Evolutionary conservation across 352 stramenopile species (phyloP).

Genomic region (Pythium monospermum): DNA sequence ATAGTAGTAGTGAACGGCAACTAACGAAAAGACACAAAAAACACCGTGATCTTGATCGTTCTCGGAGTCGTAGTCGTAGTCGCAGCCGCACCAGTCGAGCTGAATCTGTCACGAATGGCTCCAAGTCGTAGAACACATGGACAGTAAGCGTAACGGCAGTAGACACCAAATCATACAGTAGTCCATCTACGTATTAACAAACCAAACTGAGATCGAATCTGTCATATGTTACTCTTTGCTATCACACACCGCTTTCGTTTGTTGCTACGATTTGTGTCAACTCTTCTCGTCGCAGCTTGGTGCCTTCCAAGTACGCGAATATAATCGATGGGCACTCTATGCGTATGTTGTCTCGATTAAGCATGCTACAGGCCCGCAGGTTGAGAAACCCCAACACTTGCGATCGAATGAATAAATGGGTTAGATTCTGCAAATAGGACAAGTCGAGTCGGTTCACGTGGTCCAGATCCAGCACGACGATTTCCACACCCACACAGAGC

Average conservation of each 20-base stretch:
- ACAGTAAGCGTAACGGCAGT: too few species aligned
- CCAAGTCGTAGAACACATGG: too few species aligned
- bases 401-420: conserved; percentile 47
- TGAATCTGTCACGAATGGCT: background rate
- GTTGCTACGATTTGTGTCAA: conserved; percentile 14
- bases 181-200: too few species aligned
- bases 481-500: conserved; percentile 39
- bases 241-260: conserved; percentile 7
- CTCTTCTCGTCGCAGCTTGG: conserved; percentile 32
- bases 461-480: conserved; percentile 41
- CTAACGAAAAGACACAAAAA: background rate
- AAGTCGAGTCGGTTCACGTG: conserved; percentile 33
- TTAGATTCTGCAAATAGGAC: conserved; percentile 59
- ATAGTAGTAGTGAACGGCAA: background rate
- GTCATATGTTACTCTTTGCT: too few species aligned
- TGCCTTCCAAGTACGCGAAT: conserved; percentile 36
- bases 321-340: conserved; percentile 41
- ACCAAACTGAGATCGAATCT: too few species aligned
- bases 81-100: conserved; percentile 1
- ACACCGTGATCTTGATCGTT: background rate
- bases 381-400: conserved; percentile 34
- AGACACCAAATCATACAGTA: too few species aligned
- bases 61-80: conserved; percentile 3
- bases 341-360: conserved; percentile 28
- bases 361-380: conserved; percentile 37